Base-by-base conservation (phyloP, 257 asterid species). In the Solanum boliviense region DNA sequence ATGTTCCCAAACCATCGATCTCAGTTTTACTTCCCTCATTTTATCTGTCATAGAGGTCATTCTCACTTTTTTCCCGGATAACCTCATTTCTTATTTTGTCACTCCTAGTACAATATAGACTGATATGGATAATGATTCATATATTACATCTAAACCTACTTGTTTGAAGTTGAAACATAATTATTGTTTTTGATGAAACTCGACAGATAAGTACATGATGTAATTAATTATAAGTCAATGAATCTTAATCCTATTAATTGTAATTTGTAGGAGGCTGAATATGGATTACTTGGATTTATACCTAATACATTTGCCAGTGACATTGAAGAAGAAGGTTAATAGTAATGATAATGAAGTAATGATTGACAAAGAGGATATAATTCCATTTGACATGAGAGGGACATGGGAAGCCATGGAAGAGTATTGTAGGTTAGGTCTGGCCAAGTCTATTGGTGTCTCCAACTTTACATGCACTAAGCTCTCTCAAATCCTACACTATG, bases 381-480 rank as follows among this genome's bases (percentile, higher is more conserved):
- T 56, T 18, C 65, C 65, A 56, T 20, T 56, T 56, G 65, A 56
- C 25, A 56, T 56, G 65, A 56, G 65, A 56, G 65, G 65, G 35
- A 91, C 93, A 9, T 94, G 97, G 97, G 88, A 91, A 87, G 97
- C 91, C 27, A 92, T 93, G 95, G 95, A 93, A 89, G 92, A 88
- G 29, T 93, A 94, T 74, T 83, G 27, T 36, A 88, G 86, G 32
- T 72, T 91, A 76, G 97, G 97, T 5, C 70, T 94, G 62, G 90
- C 93, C 2, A 93, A 93, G 48, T 93, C 95, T 25, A 91, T 94
- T 65, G 94, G 95, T 73, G 94, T 93, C 3, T 90, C 94, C 94
- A 94, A 94, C 83, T 93, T 92, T 88, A 89, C 91, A 85, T 89
- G 91, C 83, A 89, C 89, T 35, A 94, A 93, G 72, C 91, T 93